Evolutionary conservation across 2,329 filamentous ascomycete genomes (phyloP).

Genomic region (Paecilomyces niveus): DNA sequence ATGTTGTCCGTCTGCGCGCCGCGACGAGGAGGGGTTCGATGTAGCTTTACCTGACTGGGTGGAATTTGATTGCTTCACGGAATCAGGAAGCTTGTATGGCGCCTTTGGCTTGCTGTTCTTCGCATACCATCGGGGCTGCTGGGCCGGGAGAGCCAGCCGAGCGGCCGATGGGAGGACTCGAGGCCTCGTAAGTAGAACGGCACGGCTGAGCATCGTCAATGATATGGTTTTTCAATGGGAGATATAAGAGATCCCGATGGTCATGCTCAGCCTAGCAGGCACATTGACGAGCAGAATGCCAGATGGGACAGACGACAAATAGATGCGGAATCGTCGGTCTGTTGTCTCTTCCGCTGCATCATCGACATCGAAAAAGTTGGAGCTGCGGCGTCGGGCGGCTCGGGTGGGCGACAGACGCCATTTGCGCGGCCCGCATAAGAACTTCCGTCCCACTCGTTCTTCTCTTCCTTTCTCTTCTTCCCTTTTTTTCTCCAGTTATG

Average conservation of each 20-base stretch:
- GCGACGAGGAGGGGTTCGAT: constrained; percentile 5
- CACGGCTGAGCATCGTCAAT: constrained; percentile 39
- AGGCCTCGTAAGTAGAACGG: constrained; percentile 37
- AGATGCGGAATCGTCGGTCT: background rate
- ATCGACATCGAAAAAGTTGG: background rate
- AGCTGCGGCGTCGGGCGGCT: background rate
- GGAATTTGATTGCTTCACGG: constrained; percentile 19
- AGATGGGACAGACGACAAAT: background rate
- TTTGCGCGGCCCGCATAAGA: constrained; percentile 17
- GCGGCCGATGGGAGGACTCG: constrained; percentile 29
- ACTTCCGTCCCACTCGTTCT: constrained; percentile 11
- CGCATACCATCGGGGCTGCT: constrained; percentile 32
- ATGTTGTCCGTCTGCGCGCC: background rate
- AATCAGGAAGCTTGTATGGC: constrained; percentile 28
- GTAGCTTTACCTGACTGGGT: constrained; percentile 18
- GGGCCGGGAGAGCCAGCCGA: constrained; percentile 25
- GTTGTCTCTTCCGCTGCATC: background rate
- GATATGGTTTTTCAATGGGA: constrained; percentile 9
- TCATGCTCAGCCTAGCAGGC: constrained; percentile 12
- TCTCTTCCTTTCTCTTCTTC: constrained; percentile 17
- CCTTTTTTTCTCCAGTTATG: constrained; percentile 35
- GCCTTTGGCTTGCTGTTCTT: constrained; percentile 27
- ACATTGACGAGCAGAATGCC: background rate
- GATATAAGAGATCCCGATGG: constrained; percentile 7
- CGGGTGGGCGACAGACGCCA: constrained; percentile 16